Evolutionary conservation across 805 yeast species (phyloP).

Genomic region (Maudiozyma saulgeensis): DNA sequence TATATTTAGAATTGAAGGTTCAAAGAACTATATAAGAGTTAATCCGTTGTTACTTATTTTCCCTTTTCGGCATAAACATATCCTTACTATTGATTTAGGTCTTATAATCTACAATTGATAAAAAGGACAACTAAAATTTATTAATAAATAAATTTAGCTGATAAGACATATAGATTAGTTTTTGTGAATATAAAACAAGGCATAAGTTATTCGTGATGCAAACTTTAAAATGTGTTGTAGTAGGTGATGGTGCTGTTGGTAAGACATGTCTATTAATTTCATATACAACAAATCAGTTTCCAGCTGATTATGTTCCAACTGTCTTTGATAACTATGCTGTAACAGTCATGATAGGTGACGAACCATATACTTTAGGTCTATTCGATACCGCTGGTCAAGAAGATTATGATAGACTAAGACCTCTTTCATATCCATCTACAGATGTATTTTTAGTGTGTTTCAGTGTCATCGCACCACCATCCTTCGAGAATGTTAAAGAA

Average conservation of each 20-base stretch:
- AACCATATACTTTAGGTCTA: slow-evolving; percentile 93
- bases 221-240: slow-evolving; percentile 87
- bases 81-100: neutral
- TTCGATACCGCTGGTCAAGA: slow-evolving; percentile 99
- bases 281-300: slow-evolving; percentile 93
- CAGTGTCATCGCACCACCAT: slow-evolving; percentile 92
- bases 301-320: slow-evolving; percentile 98
- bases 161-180: neutral
- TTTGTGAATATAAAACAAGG: neutral
- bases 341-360: slow-evolving; percentile 93
- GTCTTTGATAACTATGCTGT: slow-evolving; percentile 94
- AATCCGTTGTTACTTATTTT: too few species aligned
- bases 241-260: slow-evolving; percentile 99
- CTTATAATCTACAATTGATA: neutral
- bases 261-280: slow-evolving; percentile 93
- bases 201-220: slow-evolving; percentile 28
- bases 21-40: too few species aligned
- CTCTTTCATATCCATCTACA: slow-evolving; percentile 92
- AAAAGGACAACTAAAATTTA: neutral
- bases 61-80: too few species aligned
- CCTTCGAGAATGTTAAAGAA: slow-evolving; percentile 94
- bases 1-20: too few species aligned
- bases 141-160: too few species aligned
- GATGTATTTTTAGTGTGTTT: slow-evolving; percentile 95
- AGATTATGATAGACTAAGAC: slow-evolving; percentile 96